A percentile compares a stretch with the other conserved stretches of the same genome.
Evolutionary conservation across 2,329 filamentous ascomycete species (phyloP).

Genomic region (Xylaria sp.): DNA sequence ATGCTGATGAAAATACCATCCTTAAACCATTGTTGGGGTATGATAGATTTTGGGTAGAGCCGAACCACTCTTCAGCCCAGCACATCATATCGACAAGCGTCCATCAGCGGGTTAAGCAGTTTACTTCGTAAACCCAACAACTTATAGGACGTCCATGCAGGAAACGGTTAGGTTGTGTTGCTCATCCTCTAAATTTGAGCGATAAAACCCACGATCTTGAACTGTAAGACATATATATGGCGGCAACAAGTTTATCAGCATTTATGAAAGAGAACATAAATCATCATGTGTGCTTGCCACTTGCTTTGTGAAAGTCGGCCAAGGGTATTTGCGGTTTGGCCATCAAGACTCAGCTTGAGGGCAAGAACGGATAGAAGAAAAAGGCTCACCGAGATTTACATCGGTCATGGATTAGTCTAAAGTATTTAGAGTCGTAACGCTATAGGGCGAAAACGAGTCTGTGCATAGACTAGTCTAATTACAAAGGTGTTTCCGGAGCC

Average conservation of each 20-base stretch:
- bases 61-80: background rate
- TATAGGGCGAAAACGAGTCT: background rate
- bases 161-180: background rate
- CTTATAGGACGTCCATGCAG: background rate
- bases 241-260: background rate
- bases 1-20: background rate
- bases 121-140: background rate
- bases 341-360: background rate
- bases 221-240: background rate
- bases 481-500: too few relatives aligned
- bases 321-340: too few relatives aligned
- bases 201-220: background rate
- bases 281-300: background rate
- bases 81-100: background rate
- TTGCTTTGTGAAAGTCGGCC: background rate
- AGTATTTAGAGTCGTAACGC: too few relatives aligned
- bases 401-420: too few relatives aligned
- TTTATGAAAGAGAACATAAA: background rate
- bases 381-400: background rate
- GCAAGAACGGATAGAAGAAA: background rate
- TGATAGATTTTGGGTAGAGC: background rate
- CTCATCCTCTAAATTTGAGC: background rate
- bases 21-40: background rate
- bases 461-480: background rate
- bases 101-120: background rate